Evolutionary conservation across 257 asterid species (phyloP), one percentile per base, ranked within the genome.

Genomic region (Haberlea rhodopensis): DNA sequence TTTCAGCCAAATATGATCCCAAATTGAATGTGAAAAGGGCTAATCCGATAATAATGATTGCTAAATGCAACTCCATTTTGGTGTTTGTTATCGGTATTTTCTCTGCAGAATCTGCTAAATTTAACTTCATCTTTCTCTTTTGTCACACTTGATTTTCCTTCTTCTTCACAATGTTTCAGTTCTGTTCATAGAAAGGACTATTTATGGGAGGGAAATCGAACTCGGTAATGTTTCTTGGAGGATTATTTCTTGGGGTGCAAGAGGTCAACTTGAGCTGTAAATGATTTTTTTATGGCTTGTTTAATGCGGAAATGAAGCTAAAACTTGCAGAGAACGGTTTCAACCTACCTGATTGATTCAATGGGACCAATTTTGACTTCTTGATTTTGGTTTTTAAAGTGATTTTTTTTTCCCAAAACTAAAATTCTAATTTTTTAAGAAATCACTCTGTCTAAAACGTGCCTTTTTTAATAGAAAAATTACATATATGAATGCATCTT

Each of bases 231-330:
- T 16, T 59, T 54, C 13, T 2, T 6, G 19, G 21, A 5, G 7
- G 37, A 32, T 27, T 5, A 48, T 53, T 62, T 57, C 80, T 75
- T 75, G 80, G 23, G 73, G 63, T 54, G 76, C 80, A 75, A 75
- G 70, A 53, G 56, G 73, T 75, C 73, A 70, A 66, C 70, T 37
- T 28, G 45, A 27, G 24, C 40, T 46, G 56, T 5, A 24, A 27
- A 43, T 43, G 19, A 43, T 43, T 29, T 4, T 43, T 43, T 43
- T 15, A 15, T 15, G 20, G 15, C 1, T 37, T 37, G n/a, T 11
- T 37, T 37, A 60, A 54, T 22, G 25, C 62, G 54, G 7, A 60
- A 24, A 9, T 23, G 10, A 21, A 22, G 49, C 49, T 5, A 3
- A 54, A 60, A 57, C 76, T 66, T 75, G 76, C 57, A 31, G 59